phyloP scores from a whole-genome alignment of 2,329 filamentous ascomycete species.

The Remersonia thermophila region DNA sequence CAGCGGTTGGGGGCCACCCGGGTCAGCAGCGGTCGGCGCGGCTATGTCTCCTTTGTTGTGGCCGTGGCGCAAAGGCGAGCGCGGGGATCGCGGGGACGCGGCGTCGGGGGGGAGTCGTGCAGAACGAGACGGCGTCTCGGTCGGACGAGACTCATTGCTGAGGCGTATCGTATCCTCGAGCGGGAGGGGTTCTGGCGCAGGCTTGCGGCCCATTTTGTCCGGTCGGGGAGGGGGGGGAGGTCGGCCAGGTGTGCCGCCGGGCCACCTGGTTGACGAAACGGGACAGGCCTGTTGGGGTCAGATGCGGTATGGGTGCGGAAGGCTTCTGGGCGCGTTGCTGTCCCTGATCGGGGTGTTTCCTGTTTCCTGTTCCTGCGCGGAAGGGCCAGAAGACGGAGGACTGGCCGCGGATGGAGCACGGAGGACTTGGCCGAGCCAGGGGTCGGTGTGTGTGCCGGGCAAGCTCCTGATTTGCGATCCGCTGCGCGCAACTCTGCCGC shows the following conservation, averaged over 20 bases:
- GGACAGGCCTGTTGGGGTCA: no score
- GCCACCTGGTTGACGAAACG: conserved; percentile 10
- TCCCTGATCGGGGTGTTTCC: no score
- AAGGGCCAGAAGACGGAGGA: conserved; percentile 8
- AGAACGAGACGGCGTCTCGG: conserved; percentile 23
- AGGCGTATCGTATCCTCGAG: conserved; percentile 31
- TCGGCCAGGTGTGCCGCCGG: conserved; percentile 10
- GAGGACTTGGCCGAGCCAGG: no score
- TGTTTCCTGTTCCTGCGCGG: conserved; percentile 22
- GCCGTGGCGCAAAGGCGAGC: conserved; percentile 33
- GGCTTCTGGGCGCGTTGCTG: conserved; percentile 6
- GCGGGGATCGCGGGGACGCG: conserved; percentile 32
- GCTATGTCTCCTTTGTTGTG: conserved; percentile 21
- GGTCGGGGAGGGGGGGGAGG: conserved; percentile 6
- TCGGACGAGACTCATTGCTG: conserved; percentile 23
- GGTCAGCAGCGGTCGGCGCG: conserved; percentile 4
- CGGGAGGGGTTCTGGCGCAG: conserved; percentile 45
- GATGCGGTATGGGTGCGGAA: conserved; percentile 4
- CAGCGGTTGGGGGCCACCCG: conserved; percentile 16
- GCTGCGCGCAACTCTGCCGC: no score
- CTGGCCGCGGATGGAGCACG: no score
- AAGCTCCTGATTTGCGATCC: no score
- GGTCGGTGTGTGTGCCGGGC: no score
- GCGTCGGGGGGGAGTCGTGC: conserved; percentile 25
- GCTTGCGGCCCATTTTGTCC: conserved; percentile 42